phyloP scores from a whole-genome alignment of 495 filamentous ascomycete species.

The Penicillium simplicissimum region DNA sequence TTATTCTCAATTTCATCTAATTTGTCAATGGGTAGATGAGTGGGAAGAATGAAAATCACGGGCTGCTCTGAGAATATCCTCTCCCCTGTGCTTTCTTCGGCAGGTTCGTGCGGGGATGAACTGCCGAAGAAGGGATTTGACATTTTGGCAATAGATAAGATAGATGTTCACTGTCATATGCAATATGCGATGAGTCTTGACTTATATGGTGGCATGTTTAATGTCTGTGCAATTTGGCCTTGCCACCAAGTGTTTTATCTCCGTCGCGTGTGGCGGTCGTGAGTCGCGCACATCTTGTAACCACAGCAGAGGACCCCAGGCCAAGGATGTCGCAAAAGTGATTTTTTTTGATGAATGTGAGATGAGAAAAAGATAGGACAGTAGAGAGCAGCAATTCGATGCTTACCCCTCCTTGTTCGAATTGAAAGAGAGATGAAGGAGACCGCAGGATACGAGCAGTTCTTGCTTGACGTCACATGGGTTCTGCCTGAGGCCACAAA shows the following conservation, averaged over 20 bases:
- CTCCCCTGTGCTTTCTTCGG: neutral
- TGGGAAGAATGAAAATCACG: constrained; percentile 70
- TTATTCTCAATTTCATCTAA: constrained; percentile 63
- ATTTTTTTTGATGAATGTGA: too few relatives aligned
- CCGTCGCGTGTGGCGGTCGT: neutral
- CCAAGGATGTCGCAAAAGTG: neutral
- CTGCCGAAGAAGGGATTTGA: constrained; percentile 1
- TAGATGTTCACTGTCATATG: constrained; percentile 2
- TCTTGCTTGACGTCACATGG: constrained; percentile 13
- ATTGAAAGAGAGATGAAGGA: neutral
- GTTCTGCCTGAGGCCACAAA: constrained; percentile 4
- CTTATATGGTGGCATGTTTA: neutral
- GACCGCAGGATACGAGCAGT: neutral
- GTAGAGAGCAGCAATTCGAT: neutral
- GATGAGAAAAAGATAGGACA: neutral
- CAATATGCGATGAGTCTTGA: neutral
- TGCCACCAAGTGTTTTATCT: neutral
- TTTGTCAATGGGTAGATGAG: constrained; percentile 63
- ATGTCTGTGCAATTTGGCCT: neutral
- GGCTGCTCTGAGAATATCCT: constrained; percentile 44
- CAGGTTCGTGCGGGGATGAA: constrained; percentile 1
- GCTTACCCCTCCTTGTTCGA: neutral
- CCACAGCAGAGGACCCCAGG: neutral
- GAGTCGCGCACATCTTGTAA: neutral
- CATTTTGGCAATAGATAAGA: neutral